phyloP scores from a whole-genome alignment of 140 eudicot species.

The Stevia rebaudiana region DNA sequence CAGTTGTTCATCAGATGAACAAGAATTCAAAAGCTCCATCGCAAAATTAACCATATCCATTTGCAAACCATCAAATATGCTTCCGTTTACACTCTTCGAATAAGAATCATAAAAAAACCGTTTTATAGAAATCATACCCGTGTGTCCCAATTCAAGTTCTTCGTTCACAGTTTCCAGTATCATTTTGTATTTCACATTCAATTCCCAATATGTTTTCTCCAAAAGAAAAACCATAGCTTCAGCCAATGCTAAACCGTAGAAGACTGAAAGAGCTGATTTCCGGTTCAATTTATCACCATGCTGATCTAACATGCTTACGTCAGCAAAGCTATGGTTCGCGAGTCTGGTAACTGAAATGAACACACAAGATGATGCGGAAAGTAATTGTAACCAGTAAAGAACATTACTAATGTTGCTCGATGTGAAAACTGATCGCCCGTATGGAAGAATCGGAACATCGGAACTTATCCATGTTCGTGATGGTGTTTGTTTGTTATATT shows the following conservation, averaged over 20 bases:
- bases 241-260: slow-evolving; percentile 71
- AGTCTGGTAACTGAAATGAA: slow-evolving; percentile 61
- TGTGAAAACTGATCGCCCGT: slow-evolving; percentile 50
- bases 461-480: slow-evolving; percentile 62
- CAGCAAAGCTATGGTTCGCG: slow-evolving; percentile 34
- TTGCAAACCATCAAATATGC: slow-evolving; percentile 82
- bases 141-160: slow-evolving; percentile 59
- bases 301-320: slow-evolving; percentile 19
- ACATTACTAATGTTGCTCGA: slow-evolving; percentile 64
- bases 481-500: slow-evolving; percentile 2
- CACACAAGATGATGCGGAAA: slow-evolving; percentile 59
- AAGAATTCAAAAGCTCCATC: slow-evolving; percentile 67
- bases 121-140: slow-evolving; percentile 51
- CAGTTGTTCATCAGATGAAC: slow-evolving; percentile 75
- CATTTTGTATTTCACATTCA: slow-evolving; percentile 46
- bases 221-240: slow-evolving; percentile 77
- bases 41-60: slow-evolving; percentile 93
- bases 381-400: slow-evolving; percentile 71
- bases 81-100: slow-evolving; percentile 57
- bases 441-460: slow-evolving; percentile 77
- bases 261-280: slow-evolving; percentile 54
- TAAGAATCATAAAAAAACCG: slow-evolving; percentile 86
- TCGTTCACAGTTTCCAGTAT: slow-evolving; percentile 52
- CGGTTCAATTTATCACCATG: slow-evolving; percentile 43
- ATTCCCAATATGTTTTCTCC: slow-evolving; percentile 85